phyloP scores from a whole-genome alignment of 306 rosid species.

The Trifolium fragiferum region DNA sequence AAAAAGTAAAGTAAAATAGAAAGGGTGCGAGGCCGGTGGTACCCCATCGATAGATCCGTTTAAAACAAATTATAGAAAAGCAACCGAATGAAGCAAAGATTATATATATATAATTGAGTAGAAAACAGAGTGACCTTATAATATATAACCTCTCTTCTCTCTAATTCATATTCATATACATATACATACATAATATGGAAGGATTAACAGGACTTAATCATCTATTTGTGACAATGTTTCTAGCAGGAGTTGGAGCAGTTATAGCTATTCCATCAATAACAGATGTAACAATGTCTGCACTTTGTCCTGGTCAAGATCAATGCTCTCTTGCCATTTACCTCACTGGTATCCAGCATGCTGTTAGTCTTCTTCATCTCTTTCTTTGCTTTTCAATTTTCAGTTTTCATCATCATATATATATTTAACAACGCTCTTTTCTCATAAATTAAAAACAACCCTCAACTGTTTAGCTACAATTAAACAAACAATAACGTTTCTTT shows the following conservation, averaged over 20 bases:
- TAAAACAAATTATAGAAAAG: too few species aligned
- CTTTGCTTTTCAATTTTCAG: neutral
- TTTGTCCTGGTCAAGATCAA: slow-evolving; percentile 70
- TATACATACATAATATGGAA: too few species aligned
- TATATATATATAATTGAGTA: too few species aligned
- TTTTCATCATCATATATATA: too few species aligned
- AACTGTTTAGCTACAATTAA: too few species aligned
- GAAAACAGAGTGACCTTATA: too few species aligned
- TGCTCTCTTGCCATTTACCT: slow-evolving; percentile 94
- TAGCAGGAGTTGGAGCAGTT: slow-evolving; percentile 39
- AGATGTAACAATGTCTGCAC: slow-evolving; percentile 72
- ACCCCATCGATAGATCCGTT: too few species aligned
- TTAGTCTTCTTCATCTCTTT: slow-evolving; percentile 24
- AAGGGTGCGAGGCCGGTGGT: too few species aligned
- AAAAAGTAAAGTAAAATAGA: too few species aligned
- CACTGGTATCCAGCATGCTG: slow-evolving; percentile 79
- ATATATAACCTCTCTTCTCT: too few species aligned
- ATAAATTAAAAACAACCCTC: neutral
- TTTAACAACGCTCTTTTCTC: neutral
- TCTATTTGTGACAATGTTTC: slow-evolving; percentile 66
- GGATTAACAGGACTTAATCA: slow-evolving; percentile 51
- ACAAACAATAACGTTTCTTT: neutral
- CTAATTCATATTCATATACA: too few species aligned
- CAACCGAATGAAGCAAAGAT: too few species aligned
- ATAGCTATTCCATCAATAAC: slow-evolving; percentile 61